A percentile compares a stretch with the other conserved stretches of the same genome.
phyloP scores from a whole-genome alignment of 768 basidiomycete species.

The Cubamyces lactineus region DNA sequence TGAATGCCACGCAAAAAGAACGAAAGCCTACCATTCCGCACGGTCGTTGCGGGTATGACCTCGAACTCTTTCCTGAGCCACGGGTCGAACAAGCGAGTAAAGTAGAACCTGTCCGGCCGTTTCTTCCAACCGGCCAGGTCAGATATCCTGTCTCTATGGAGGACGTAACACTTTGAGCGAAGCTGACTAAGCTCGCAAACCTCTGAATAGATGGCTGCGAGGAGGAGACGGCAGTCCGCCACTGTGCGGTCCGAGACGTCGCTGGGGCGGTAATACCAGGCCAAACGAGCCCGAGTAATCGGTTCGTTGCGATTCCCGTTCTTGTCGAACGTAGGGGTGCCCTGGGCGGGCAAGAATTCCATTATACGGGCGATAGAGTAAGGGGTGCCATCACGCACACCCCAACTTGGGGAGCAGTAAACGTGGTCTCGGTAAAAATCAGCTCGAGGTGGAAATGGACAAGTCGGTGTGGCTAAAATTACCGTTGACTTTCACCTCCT shows the following conservation, averaged over 20 bases:
- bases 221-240: constrained; percentile 87
- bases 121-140: constrained; percentile 95
- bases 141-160: constrained; percentile 93
- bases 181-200: constrained; percentile 94
- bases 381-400: constrained; percentile 89
- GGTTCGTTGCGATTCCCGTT: constrained; percentile 67
- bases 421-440: constrained; percentile 80
- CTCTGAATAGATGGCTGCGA: constrained; percentile 96
- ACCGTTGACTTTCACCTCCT: constrained; percentile 88
- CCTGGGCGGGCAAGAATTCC: constrained; percentile 89
- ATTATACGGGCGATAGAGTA: constrained; percentile 97
- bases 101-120: constrained; percentile 94
- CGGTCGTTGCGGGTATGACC: constrained; percentile 82
- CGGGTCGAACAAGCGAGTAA: constrained; percentile 92
- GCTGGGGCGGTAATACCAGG: constrained; percentile 96
- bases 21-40: constrained; percentile 79
- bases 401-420: constrained; percentile 94
- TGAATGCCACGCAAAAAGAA: neutral
- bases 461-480: constrained; percentile 37
- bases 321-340: constrained; percentile 52
- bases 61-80: constrained; percentile 99
- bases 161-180: constrained; percentile 90
- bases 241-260: constrained; percentile 94
- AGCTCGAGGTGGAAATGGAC: constrained; percentile 33
- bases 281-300: constrained; percentile 84